Percentiles rank a stretch among this genome's conserved stretches.
These are phyloP conservation scores for Botrytis deweyae DNA, from an alignment of 2,329 filamentous ascomycete species.

Conservation along the genomic window DNA sequence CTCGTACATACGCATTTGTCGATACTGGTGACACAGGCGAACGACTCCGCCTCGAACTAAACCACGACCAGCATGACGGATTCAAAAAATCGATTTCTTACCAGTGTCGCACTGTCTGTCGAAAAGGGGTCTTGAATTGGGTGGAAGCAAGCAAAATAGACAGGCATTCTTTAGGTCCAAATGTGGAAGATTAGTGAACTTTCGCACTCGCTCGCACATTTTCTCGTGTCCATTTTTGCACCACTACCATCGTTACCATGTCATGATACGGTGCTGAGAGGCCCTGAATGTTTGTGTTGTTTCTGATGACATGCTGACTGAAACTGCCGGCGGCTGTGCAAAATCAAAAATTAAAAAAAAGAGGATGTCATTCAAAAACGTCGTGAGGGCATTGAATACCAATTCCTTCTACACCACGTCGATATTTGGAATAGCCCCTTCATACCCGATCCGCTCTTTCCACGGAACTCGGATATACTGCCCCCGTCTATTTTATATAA, in stretches of 20 bases:
- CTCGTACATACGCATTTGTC: slow-evolving; percentile 5
- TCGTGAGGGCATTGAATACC: neutral
- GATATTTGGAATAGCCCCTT: slow-evolving; percentile 9
- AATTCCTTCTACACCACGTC: neutral
- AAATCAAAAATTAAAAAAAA: neutral
- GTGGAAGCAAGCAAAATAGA: slow-evolving; percentile 18
- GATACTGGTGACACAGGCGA: slow-evolving; percentile 16
- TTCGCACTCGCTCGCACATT: slow-evolving; percentile 1
- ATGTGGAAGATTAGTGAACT: slow-evolving; percentile 1
- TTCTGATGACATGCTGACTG: slow-evolving; percentile 19
- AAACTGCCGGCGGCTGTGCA: slow-evolving; percentile 22
- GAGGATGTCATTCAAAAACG: neutral
- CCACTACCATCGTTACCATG: slow-evolving; percentile 1
- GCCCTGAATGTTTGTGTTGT: slow-evolving; percentile 14
- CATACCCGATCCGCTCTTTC: neutral
- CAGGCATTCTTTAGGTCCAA: slow-evolving; percentile 14
- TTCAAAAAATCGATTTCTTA: slow-evolving; percentile 19
- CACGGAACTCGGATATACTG: slow-evolving; percentile 3
- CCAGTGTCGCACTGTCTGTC: slow-evolving; percentile 18
- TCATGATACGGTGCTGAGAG: neutral
- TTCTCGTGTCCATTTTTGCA: slow-evolving; percentile 32
- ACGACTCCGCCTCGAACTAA: slow-evolving; percentile 24
- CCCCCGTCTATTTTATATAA: neutral
- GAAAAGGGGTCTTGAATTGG: neutral
- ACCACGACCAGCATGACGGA: slow-evolving; percentile 22